These are phyloP conservation scores for Puccinia hordei DNA, from an alignment of 1,284 basidiomycete species.

Conservation along the genomic window DNA sequence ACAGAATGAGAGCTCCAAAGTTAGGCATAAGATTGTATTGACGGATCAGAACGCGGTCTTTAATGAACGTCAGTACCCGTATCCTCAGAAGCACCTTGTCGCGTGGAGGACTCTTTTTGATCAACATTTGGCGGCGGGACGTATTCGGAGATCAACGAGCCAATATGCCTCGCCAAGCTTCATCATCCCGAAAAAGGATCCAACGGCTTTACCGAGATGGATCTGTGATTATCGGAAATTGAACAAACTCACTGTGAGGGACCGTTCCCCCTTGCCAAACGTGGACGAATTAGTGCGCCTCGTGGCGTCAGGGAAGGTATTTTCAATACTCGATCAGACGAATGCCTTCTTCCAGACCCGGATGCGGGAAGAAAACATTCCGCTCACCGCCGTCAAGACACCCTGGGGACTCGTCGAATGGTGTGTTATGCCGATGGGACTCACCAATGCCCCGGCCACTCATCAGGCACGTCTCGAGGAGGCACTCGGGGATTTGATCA, in stretches of 20 bases:
- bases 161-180: no score
- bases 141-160: conserved; percentile 13
- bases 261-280: conserved; percentile 53
- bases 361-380: conserved; percentile 51
- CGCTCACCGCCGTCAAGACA: conserved; percentile 52
- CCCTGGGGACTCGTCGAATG: conserved; percentile 49
- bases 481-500: conserved; percentile 56
- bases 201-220: not conserved
- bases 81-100: conserved; percentile 16
- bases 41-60: not conserved
- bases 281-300: conserved; percentile 51
- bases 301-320: conserved; percentile 51
- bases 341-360: conserved; percentile 52
- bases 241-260: conserved; percentile 18
- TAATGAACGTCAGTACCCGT: conserved; percentile 34
- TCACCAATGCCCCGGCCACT: conserved; percentile 60
- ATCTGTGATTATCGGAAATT: conserved; percentile 10
- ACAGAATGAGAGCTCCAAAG: not conserved
- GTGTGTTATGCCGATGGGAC: conserved; percentile 52
- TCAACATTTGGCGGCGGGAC: conserved; percentile 14
- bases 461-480: conserved; percentile 57
- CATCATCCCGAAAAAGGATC: conserved; percentile 25
- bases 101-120: conserved; percentile 15
- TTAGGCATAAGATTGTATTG: conserved; percentile 23
- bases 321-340: conserved; percentile 53